These are phyloP conservation scores for Trichoderma atrobrunneum DNA, from an alignment of 2,329 filamentous ascomycete genomes.

Conservation along the genomic window DNA sequence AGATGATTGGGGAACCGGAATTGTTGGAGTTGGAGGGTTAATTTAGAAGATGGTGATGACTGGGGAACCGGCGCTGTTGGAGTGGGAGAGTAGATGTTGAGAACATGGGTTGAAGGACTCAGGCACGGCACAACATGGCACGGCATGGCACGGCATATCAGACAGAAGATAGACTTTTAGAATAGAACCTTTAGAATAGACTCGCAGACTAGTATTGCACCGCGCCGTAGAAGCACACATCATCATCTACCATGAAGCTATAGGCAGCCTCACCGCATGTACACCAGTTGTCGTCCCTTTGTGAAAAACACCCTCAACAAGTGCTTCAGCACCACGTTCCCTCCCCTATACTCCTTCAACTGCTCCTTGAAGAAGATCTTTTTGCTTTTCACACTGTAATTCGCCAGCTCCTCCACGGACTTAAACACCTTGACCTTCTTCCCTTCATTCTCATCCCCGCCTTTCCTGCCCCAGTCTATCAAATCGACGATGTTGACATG, in stretches of 20 bases:
- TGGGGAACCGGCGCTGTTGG: too few relatives aligned
- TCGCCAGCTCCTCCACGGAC: not conserved
- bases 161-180: not conserved
- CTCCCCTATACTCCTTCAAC: not conserved
- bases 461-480: not conserved
- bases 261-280: not conserved
- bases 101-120: not conserved
- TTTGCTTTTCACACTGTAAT: not conserved
- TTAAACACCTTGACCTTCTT: not conserved
- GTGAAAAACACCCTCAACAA: not conserved
- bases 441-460: not conserved
- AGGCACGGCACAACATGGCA: not conserved
- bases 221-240: not conserved
- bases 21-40: not conserved
- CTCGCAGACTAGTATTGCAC: not conserved
- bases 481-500: slow-evolving; percentile 11
- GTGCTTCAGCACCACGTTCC: slow-evolving; percentile 1
- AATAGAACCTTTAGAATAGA: not conserved
- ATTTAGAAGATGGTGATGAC: too few relatives aligned
- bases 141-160: not conserved
- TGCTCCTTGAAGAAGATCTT: not conserved
- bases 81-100: too few relatives aligned
- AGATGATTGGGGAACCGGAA: too few relatives aligned
- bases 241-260: not conserved
- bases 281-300: not conserved